These are phyloP conservation scores for Mycena vulgaris DNA, from an alignment of 768 basidiomycete genomes.

Conservation along the genomic window DNA sequence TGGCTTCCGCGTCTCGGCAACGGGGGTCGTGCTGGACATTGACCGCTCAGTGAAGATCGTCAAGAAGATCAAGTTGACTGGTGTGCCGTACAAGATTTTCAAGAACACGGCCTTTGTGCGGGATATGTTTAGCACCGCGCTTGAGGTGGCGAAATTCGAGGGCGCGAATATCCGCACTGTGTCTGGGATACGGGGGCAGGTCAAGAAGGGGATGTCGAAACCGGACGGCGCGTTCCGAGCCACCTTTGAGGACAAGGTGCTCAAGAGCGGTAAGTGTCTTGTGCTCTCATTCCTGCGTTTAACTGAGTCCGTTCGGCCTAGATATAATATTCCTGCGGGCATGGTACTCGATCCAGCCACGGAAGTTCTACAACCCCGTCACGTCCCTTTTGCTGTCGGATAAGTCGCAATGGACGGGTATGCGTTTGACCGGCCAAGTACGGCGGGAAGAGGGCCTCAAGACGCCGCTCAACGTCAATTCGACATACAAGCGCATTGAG, in stretches of 20 bases:
- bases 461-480: constrained; percentile 87
- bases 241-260: constrained; percentile 97
- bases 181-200: constrained; percentile 95
- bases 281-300: constrained; percentile 3
- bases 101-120: constrained; percentile 99
- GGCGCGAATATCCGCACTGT: constrained; percentile 97
- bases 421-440: constrained; percentile 96
- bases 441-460: constrained; percentile 88
- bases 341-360: constrained; percentile 96
- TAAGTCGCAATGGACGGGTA: constrained; percentile 90
- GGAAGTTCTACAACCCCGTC: constrained; percentile 97
- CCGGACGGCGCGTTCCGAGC: constrained; percentile 97
- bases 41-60: constrained; percentile 95
- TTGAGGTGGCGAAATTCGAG: constrained; percentile 99
- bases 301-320: constrained; percentile 47
- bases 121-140: constrained; percentile 95
- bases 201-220: constrained; percentile 96
- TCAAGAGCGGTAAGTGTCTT: constrained; percentile 87
- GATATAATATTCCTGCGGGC: constrained; percentile 96
- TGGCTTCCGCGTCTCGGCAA: constrained; percentile 92
- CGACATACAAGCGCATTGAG: constrained; percentile 88
- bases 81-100: constrained; percentile 96
- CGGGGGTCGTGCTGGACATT: constrained; percentile 94
- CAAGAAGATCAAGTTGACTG: constrained; percentile 98
- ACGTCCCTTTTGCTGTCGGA: constrained; percentile 89